phyloP scores from a whole-genome alignment of 768 basidiomycete species.

The Kwoniella shandongensis region DNA sequence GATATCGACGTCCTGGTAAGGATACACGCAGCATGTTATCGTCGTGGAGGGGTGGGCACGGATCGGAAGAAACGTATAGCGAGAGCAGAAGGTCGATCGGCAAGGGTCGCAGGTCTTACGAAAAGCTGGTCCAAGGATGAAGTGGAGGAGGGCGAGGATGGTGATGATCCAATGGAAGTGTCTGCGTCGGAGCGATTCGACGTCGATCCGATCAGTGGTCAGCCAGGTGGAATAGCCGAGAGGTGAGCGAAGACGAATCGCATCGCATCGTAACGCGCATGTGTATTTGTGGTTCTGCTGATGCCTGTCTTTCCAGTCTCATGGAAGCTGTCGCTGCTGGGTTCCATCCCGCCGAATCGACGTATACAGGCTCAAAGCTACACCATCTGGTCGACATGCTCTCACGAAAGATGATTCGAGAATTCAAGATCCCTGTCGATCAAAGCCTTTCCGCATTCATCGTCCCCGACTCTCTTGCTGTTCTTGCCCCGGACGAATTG shows the following conservation, averaged over 20 bases:
- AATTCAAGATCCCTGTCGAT: constrained; percentile 32
- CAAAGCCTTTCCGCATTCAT: constrained; percentile 40
- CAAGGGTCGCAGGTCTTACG: constrained; percentile 25
- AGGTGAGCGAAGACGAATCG: constrained; percentile 29
- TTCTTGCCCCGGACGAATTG: constrained; percentile 37
- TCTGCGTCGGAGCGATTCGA: constrained; percentile 17
- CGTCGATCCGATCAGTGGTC: constrained; percentile 31
- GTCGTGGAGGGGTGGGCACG: constrained; percentile 31
- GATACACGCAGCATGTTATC: constrained; percentile 20
- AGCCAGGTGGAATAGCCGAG: constrained; percentile 35
- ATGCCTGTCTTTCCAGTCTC: constrained; percentile 24
- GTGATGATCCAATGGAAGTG: constrained; percentile 10
- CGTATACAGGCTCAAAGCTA: constrained; percentile 28
- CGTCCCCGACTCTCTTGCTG: constrained; percentile 31
- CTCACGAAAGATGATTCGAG: constrained; percentile 15
- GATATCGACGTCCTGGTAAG: constrained; percentile 16
- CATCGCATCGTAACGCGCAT: neutral
- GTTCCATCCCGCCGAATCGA: constrained; percentile 27
- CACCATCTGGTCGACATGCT: constrained; percentile 23
- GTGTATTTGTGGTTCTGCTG: neutral
- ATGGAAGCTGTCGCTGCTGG: constrained; percentile 27
- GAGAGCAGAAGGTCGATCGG: constrained; percentile 18
- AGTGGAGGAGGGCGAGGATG: constrained; percentile 11
- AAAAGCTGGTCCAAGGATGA: constrained; percentile 12
- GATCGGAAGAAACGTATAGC: constrained; percentile 32